Percentiles rank a stretch among this genome's conserved stretches.
Conservation (phyloP, 1,139 yeast species). For the Nakaseomyces delphensis region DNA sequence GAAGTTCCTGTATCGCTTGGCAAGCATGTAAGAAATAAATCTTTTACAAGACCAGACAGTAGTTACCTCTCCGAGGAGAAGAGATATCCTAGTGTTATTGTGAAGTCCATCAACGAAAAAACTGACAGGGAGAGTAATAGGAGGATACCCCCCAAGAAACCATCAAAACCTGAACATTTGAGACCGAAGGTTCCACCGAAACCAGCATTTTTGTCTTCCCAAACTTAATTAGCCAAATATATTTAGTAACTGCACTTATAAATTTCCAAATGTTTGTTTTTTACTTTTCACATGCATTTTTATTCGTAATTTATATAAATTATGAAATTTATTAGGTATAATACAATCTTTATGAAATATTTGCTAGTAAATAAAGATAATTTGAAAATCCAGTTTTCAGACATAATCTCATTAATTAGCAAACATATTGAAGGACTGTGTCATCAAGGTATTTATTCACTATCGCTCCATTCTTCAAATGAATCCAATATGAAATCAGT, state of each 20-base stretch:
- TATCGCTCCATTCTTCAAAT: conserved; percentile 38
- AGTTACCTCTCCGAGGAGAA: conserved; percentile 4
- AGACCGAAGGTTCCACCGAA: conserved; percentile 24
- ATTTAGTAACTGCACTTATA: not conserved
- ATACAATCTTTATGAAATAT: too few relatives aligned
- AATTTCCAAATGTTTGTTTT: not conserved
- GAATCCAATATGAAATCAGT: conserved; percentile 75
- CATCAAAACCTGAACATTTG: conserved; percentile 23
- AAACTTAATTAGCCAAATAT: conserved; percentile 8
- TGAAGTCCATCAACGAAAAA: not conserved
- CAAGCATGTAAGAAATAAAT: conserved; percentile 7
- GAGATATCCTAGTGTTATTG: conserved; percentile 8
- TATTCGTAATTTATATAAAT: not conserved
- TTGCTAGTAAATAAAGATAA: not conserved
- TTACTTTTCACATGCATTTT: conserved; percentile 2
- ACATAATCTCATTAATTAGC: conserved; percentile 1
- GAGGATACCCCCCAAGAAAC: conserved; percentile 14
- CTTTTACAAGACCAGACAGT: conserved; percentile 8
- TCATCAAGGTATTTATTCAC: conserved; percentile 16
- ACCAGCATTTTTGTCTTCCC: conserved; percentile 22
- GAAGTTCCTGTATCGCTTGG: conserved; percentile 6
- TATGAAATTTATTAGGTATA: too few relatives aligned
- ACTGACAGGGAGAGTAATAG: not conserved
- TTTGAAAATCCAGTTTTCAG: conserved; percentile 3
- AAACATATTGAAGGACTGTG: not conserved